A percentile compares a stretch with the other conserved stretches of the same genome.
These are phyloP conservation scores for Suaeda aralocaspica DNA, from an alignment of 148 eudicot species.

Conservation along the genomic window DNA sequence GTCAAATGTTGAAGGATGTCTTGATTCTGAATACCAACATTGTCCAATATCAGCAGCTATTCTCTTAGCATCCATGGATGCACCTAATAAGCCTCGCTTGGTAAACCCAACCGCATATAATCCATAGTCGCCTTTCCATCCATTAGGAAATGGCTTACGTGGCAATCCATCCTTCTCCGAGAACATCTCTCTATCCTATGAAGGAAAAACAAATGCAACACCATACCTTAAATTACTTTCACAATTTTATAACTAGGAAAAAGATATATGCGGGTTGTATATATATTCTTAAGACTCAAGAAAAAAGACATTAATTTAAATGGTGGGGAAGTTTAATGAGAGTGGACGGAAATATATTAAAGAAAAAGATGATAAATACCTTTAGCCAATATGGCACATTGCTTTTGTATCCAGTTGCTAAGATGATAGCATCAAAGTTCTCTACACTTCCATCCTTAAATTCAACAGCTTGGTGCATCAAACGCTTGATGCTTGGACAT, in stretches of 20 bases:
- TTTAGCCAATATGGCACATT: conserved; percentile 85
- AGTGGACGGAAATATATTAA: not conserved
- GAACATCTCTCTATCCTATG: conserved; percentile 67
- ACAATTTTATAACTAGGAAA: too few species aligned
- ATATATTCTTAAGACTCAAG: not conserved
- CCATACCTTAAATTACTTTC: conserved; percentile 21
- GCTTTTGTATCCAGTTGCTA: conserved; percentile 89
- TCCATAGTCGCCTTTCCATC: conserved; percentile 78
- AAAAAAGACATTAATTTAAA: conserved; percentile 11
- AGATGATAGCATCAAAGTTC: conserved; percentile 64
- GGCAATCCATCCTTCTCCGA: conserved; percentile 70
- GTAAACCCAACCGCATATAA: conserved; percentile 87
- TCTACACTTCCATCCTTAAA: conserved; percentile 58
- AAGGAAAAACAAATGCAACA: conserved; percentile 13
- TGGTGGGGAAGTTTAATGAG: not conserved
- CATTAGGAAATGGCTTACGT: conserved; percentile 59
- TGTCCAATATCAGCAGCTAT: conserved; percentile 55
- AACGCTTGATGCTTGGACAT: conserved; percentile 38
- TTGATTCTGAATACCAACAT: conserved; percentile 39
- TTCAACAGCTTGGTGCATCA: conserved; percentile 47
- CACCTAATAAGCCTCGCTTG: conserved; percentile 79
- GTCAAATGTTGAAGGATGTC: conserved; percentile 25
- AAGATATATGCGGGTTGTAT: too few species aligned
- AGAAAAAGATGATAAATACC: conserved; percentile 33
- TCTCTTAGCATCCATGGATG: conserved; percentile 62